phyloP scores from a whole-genome alignment of 164 flowering plant genomes.

The Hamamelis virginiana region DNA sequence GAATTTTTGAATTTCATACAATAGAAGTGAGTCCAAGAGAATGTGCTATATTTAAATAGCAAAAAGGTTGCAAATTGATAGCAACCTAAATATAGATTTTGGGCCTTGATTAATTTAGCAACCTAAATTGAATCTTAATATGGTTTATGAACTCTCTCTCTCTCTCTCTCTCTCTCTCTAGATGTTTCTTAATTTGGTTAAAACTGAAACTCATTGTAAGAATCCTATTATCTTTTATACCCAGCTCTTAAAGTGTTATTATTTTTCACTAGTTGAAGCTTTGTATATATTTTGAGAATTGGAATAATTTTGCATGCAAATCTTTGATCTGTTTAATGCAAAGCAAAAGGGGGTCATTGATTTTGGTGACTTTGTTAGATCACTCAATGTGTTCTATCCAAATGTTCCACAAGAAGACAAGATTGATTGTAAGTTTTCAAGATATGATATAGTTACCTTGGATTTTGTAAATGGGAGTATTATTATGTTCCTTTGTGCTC shows the following conservation, averaged over 20 bases:
- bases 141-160: too few species aligned
- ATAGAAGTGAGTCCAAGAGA: too few species aligned
- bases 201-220: background rate
- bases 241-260: background rate
- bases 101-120: too few species aligned
- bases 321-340: conserved; percentile 90
- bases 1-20: too few species aligned
- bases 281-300: conserved; percentile 12
- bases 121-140: too few species aligned
- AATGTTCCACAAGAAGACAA: conserved; percentile 81
- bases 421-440: conserved; percentile 73
- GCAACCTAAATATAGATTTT: too few species aligned
- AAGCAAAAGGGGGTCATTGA: conserved; percentile 83
- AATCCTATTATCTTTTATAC: background rate
- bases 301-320: conserved; percentile 44
- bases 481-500: background rate
- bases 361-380: conserved; percentile 90
- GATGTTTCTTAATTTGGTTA: background rate
- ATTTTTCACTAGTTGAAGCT: background rate
- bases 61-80: too few species aligned
- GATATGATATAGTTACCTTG: conserved; percentile 1
- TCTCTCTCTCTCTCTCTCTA: too few species aligned
- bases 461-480: background rate
- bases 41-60: too few species aligned
- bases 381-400: conserved; percentile 91